These are phyloP conservation scores for Digitaria exilis DNA, from an alignment of 202 grass and related monocot genomes.

Conservation along the genomic window DNA sequence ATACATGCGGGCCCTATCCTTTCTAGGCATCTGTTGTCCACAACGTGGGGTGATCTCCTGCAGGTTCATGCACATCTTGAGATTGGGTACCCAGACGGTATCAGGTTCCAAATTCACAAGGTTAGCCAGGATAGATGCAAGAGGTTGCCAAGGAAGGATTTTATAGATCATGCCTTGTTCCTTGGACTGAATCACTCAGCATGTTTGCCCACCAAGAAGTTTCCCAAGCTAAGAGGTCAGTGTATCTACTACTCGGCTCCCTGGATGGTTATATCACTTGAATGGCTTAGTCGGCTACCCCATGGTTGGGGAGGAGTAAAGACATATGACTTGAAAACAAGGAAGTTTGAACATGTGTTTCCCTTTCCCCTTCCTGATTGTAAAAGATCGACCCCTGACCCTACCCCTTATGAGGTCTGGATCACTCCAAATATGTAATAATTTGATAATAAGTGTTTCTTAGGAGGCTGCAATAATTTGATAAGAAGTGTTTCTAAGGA, in stretches of 20 bases:
- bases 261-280: neutral
- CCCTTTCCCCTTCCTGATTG: neutral
- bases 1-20: neutral
- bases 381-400: too few relatives aligned
- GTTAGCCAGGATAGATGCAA: neutral
- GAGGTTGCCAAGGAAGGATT: neutral
- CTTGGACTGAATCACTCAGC: neutral
- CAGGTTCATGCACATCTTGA: neutral
- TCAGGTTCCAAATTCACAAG: neutral
- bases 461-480: too few relatives aligned
- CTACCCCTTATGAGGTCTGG: neutral
- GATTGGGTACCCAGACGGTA: neutral
- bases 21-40: slow-evolving; percentile 21
- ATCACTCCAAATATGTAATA: neutral
- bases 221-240: neutral
- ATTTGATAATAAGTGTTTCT: too few relatives aligned
- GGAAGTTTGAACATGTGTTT: neutral
- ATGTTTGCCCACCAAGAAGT: neutral
- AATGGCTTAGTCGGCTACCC: neutral
- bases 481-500: too few relatives aligned
- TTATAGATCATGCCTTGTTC: too few relatives aligned
- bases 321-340: neutral
- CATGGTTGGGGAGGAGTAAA: neutral
- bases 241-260: neutral
- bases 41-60: slow-evolving; percentile 13